Conservation (phyloP, 2,329 filamentous ascomycete genomes). For the Phaeosphaeria sp. region DNA sequence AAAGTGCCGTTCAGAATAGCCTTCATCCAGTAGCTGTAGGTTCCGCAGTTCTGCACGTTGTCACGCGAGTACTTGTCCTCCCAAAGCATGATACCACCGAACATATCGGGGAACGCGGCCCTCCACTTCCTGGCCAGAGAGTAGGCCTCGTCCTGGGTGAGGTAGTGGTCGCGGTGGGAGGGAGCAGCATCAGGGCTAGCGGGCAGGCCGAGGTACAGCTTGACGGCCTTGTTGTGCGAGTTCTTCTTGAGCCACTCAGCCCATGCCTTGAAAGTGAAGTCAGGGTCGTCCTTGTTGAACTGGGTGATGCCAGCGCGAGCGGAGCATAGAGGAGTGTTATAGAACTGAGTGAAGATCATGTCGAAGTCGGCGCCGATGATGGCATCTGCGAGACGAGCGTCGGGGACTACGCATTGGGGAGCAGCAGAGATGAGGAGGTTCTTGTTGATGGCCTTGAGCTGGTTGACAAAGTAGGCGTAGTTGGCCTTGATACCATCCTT, state of each 20-base stretch:
- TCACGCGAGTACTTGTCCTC: conserved; percentile 59
- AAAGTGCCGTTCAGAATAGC: conserved; percentile 36
- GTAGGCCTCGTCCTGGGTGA: conserved; percentile 55
- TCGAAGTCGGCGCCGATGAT: conserved; percentile 57
- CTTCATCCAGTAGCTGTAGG: conserved; percentile 59
- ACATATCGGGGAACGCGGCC: conserved; percentile 45
- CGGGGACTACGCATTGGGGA: conserved; percentile 60
- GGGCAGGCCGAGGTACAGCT: conserved; percentile 62
- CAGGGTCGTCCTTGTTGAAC: conserved; percentile 31
- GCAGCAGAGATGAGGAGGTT: conserved; percentile 60
- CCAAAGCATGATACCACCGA: conserved; percentile 68
- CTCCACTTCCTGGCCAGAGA: conserved; percentile 51
- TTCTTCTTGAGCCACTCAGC: conserved; percentile 44
- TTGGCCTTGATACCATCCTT: conserved; percentile 45
- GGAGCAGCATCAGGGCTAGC: conserved; percentile 33
- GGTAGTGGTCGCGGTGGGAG: conserved; percentile 50
- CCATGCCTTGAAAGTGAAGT: conserved; percentile 58
- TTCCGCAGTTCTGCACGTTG: conserved; percentile 54
- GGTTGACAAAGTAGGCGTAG: conserved; percentile 57
- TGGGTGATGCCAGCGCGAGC: conserved; percentile 50
- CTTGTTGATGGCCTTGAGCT: conserved; percentile 49
- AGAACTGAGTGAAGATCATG: conserved; percentile 64
- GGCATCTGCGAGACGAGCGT: conserved; percentile 53
- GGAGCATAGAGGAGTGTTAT: conserved; percentile 61
- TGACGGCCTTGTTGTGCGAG: conserved; percentile 51